Conservation (phyloP, 1,284 basidiomycete genomes). For the Marasmius tenuissimus region DNA sequence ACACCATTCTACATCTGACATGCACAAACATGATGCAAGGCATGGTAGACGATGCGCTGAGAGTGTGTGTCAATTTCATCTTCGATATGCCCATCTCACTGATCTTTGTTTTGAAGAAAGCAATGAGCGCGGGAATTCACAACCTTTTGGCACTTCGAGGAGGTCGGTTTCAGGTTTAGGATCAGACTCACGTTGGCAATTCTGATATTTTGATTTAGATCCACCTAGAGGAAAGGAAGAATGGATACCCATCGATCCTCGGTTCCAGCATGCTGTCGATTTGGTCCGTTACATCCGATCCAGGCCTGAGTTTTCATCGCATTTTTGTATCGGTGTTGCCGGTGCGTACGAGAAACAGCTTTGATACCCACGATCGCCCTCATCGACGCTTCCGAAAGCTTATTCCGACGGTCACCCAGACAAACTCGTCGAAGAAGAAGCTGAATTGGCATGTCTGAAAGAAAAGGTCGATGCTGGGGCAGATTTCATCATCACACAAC, state of each 20-base stretch:
- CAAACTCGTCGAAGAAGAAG: conserved; percentile 57
- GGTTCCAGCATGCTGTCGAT: conserved; percentile 88
- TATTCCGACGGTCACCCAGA: conserved; percentile 94
- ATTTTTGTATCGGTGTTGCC: conserved; percentile 93
- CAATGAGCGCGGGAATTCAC: conserved; percentile 81
- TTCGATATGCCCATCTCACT: conserved; percentile 2
- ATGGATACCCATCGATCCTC: conserved; percentile 84
- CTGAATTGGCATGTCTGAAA: conserved; percentile 81
- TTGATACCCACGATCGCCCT: conserved; percentile 2
- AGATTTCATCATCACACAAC: conserved; percentile 94
- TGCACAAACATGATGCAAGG: conserved; percentile 97
- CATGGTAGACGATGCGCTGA: conserved; percentile 82
- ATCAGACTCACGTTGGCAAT: background rate
- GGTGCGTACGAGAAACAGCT: conserved; percentile 38
- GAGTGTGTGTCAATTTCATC: conserved; percentile 45
- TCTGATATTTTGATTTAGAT: conserved; percentile 47
- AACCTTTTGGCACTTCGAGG: conserved; percentile 93
- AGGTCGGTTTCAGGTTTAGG: conserved; percentile 42
- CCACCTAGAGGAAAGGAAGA: conserved; percentile 93
- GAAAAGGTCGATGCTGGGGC: conserved; percentile 94
- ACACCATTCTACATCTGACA: conserved; percentile 93
- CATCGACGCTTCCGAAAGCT: conserved; percentile 40
- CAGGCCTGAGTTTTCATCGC: conserved; percentile 74
- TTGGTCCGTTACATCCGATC: conserved; percentile 89
- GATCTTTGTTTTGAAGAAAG: conserved; percentile 51